These are phyloP conservation scores for Fusarium sp. DNA, from an alignment of 2,329 filamentous ascomycete genomes.

Conservation along the genomic window DNA sequence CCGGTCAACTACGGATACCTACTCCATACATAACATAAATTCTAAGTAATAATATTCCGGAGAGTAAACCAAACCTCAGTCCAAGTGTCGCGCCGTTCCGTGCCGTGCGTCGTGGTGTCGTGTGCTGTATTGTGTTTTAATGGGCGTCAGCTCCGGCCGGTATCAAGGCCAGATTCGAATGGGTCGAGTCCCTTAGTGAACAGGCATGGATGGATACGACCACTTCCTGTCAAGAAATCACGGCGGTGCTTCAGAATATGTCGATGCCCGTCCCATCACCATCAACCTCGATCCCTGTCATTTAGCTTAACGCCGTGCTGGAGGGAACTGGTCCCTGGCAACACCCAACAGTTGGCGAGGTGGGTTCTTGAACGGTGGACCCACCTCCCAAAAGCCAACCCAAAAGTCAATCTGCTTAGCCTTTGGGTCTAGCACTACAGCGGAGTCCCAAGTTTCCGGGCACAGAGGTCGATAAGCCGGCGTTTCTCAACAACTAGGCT, in stretches of 20 bases:
- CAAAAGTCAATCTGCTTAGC: conserved; percentile 24
- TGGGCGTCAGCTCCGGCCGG: conserved; percentile 1
- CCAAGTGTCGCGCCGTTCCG: conserved; percentile 22
- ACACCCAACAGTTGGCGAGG: conserved; percentile 15
- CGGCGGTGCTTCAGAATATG: conserved; percentile 42
- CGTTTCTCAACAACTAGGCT: too few relatives aligned
- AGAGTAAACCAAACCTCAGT: conserved; percentile 7
- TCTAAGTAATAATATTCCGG: conserved; percentile 19
- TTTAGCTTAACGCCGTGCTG: conserved; percentile 3
- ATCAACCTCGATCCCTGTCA: conserved; percentile 42
- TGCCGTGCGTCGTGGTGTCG: conserved; percentile 11
- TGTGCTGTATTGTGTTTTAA: conserved; percentile 8
- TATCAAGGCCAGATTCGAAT: conserved; percentile 1
- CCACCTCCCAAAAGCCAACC: conserved; percentile 10
- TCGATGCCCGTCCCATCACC: conserved; percentile 40
- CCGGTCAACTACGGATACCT: conserved; percentile 10
- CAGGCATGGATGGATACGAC: conserved; percentile 27
- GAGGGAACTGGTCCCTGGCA: conserved; percentile 3
- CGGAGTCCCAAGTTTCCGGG: conserved; percentile 37
- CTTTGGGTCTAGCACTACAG: conserved; percentile 20
- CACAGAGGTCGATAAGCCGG: conserved; percentile 20
- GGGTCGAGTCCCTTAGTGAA: neutral
- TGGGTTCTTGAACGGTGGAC: conserved; percentile 30
- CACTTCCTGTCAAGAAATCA: conserved; percentile 32
- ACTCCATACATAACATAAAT: conserved; percentile 22